These are phyloP conservation scores for Diaporthe vaccinii DNA, from an alignment of 2,329 filamentous ascomycete species.

Conservation along the genomic window DNA sequence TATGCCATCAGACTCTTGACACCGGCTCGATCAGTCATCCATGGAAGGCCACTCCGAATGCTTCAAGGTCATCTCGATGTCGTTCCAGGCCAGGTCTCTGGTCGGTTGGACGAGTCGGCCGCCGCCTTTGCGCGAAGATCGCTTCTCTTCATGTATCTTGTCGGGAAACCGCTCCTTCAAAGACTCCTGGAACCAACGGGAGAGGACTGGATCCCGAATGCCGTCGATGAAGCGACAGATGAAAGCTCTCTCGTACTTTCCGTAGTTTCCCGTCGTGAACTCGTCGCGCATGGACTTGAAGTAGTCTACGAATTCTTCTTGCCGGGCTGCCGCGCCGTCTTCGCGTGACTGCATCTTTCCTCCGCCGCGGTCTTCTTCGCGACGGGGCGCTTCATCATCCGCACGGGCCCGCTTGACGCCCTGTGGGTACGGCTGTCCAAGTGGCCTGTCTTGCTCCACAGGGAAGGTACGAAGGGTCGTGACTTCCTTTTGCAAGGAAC, in stretches of 20 bases:
- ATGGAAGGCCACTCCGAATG: not conserved
- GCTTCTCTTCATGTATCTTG: not conserved
- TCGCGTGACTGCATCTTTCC: not conserved
- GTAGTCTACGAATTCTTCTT: conserved; percentile 36
- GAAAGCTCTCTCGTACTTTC: conserved; percentile 36
- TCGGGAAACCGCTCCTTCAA: conserved; percentile 39
- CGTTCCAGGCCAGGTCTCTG: conserved; percentile 24
- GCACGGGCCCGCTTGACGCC: conserved; percentile 7
- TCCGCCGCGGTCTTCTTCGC: not conserved
- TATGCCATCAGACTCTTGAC: not conserved
- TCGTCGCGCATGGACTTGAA: conserved; percentile 39
- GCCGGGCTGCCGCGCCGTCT: not conserved
- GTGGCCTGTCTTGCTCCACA: not conserved
- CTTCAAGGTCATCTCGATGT: not conserved
- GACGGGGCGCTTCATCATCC: not conserved
- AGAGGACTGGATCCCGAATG: conserved; percentile 42
- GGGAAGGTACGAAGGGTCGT: not conserved
- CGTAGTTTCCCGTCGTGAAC: conserved; percentile 31
- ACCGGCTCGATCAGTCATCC: not conserved
- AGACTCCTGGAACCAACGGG: conserved; percentile 43
- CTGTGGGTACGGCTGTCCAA: not conserved
- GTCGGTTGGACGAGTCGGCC: not conserved
- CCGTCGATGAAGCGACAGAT: conserved; percentile 46
- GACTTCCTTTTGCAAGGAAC: not conserved
- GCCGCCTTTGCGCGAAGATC: not conserved